These are phyloP conservation scores for Podospora bellae-mahoneyi DNA, from an alignment of 495 filamentous ascomycete genomes.

Conservation along the genomic window DNA sequence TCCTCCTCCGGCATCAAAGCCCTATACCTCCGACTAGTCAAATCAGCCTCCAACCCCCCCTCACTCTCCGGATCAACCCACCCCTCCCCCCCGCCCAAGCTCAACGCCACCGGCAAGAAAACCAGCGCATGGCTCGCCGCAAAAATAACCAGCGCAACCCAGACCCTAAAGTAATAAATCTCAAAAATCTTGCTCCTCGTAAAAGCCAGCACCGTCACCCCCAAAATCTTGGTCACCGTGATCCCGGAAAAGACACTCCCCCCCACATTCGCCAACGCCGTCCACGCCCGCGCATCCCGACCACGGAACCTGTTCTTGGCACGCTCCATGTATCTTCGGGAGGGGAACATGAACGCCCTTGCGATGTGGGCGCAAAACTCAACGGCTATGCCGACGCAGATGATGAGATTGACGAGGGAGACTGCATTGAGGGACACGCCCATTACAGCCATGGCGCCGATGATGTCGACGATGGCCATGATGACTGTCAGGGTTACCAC, in stretches of 20 bases:
- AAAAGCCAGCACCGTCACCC: constrained; percentile 88
- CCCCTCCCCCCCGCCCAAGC: constrained; percentile 79
- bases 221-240: constrained; percentile 89
- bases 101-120: constrained; percentile 82
- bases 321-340: constrained; percentile 68
- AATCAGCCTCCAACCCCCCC: constrained; percentile 81
- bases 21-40: constrained; percentile 50
- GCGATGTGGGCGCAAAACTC: constrained; percentile 98
- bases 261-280: constrained; percentile 88
- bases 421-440: constrained; percentile 93
- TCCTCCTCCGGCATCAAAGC: constrained; percentile 37
- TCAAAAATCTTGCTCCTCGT: constrained; percentile 98
- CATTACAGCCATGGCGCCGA: constrained; percentile 87
- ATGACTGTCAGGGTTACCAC: constrained; percentile 80
- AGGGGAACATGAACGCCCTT: constrained; percentile 92
- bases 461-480: constrained; percentile 93
- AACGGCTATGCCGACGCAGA: constrained; percentile 91
- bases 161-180: constrained; percentile 97
- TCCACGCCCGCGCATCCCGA: constrained; percentile 82
- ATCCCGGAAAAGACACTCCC: constrained; percentile 94
- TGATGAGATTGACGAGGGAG: constrained; percentile 93
- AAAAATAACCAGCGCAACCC: constrained; percentile 84
- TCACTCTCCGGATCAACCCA: constrained; percentile 81
- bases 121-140: constrained; percentile 87
- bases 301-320: constrained; percentile 65